Percentiles rank a stretch among this genome's conserved stretches.
Evolutionary conservation across 1,284 basidiomycete genomes (phyloP).

Genomic region (Fomes fomentarius): DNA sequence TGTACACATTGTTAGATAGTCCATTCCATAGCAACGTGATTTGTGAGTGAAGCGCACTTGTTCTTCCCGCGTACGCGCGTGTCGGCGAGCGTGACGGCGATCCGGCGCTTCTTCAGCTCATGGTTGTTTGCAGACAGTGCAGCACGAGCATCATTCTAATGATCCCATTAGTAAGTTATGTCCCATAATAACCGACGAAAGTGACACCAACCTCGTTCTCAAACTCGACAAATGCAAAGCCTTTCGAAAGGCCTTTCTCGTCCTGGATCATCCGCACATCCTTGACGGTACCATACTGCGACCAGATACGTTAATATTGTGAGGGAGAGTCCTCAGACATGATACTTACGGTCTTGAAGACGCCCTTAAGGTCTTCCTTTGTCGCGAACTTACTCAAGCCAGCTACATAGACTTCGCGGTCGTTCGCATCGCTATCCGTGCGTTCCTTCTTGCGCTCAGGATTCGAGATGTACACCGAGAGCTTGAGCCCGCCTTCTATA

Average conservation of each 20-base stretch:
- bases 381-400: slow-evolving; percentile 79
- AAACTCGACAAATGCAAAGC: slow-evolving; percentile 95
- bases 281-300: slow-evolving; percentile 80
- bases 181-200: background rate
- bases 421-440: slow-evolving; percentile 82
- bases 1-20: background rate
- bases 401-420: slow-evolving; percentile 84
- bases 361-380: slow-evolving; percentile 71
- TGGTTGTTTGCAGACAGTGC: slow-evolving; percentile 83
- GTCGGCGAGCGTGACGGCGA: slow-evolving; percentile 84
- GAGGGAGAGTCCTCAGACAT: background rate
- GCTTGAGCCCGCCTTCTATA: slow-evolving; percentile 62
- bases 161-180: background rate
- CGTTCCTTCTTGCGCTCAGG: slow-evolving; percentile 88
- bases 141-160: slow-evolving; percentile 69
- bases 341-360: slow-evolving; percentile 71
- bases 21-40: no score
- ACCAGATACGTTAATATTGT: slow-evolving; percentile 3
- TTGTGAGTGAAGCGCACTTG: slow-evolving; percentile 38
- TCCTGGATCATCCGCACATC: slow-evolving; percentile 81
- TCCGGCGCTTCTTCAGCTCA: slow-evolving; percentile 82
- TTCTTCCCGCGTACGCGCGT: slow-evolving; percentile 63
- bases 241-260: slow-evolving; percentile 73
- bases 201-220: slow-evolving; percentile 65
- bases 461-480: slow-evolving; percentile 90